Percentiles rank a stretch among this genome's conserved stretches.
These are phyloP conservation scores for Favolaschia claudopus DNA, from an alignment of 768 basidiomycete genomes.

Conservation along the genomic window DNA sequence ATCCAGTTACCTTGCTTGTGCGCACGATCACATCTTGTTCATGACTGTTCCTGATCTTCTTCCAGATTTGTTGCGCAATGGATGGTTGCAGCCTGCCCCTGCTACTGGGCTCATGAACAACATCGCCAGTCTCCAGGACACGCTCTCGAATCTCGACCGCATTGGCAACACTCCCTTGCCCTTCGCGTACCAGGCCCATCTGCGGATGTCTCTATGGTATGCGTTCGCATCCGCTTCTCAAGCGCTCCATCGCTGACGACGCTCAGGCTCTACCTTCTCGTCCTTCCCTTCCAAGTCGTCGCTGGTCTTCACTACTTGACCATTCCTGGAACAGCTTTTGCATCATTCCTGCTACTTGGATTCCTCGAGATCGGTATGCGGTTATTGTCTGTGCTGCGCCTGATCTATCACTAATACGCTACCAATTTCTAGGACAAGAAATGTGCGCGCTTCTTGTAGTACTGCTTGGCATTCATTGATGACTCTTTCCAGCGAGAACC, in stretches of 20 bases:
- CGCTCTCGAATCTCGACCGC: slow-evolving; percentile 64
- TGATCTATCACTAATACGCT: neutral
- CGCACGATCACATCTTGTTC: neutral
- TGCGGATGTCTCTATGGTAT: slow-evolving; percentile 68
- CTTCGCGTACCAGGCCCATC: slow-evolving; percentile 74
- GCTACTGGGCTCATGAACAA: slow-evolving; percentile 58
- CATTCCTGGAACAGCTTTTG: slow-evolving; percentile 69
- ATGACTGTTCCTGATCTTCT: neutral
- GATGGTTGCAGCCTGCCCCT: slow-evolving; percentile 59
- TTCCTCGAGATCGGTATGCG: slow-evolving; percentile 68
- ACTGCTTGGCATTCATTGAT: neutral
- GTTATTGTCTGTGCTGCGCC: neutral
- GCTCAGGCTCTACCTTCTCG: slow-evolving; percentile 40
- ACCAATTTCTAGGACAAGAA: slow-evolving; percentile 50
- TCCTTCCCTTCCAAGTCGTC: slow-evolving; percentile 63
- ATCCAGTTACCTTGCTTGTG: slow-evolving; percentile 25
- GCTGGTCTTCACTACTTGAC: slow-evolving; percentile 52
- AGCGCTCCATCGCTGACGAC: neutral
- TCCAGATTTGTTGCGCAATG: slow-evolving; percentile 52
- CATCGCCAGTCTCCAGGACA: slow-evolving; percentile 60
- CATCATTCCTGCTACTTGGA: slow-evolving; percentile 68
- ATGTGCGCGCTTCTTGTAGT: slow-evolving; percentile 47
- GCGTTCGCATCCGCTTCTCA: slow-evolving; percentile 19
- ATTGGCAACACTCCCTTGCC: slow-evolving; percentile 72
- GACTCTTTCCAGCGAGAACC: slow-evolving; percentile 59